Base-by-base conservation (phyloP, 2,329 filamentous ascomycete genomes). In the Aspergillus arachidicola region DNA sequence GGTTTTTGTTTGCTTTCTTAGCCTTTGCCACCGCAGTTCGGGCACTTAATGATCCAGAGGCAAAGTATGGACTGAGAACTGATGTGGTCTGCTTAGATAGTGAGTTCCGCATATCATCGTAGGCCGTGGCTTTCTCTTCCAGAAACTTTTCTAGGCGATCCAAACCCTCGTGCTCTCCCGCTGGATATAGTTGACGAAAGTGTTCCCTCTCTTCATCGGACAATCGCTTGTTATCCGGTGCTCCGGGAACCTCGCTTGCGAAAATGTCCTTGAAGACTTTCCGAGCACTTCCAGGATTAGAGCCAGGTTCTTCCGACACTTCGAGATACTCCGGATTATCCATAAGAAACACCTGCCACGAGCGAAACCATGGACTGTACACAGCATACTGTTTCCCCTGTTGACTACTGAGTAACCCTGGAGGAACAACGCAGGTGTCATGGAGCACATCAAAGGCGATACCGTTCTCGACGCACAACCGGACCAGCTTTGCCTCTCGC, bases 391-490 rank as follows among this genome's bases (percentile, higher is more conserved):
- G 92, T 60, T 87, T 92, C 1, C 93, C 92, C 3, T 83, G 78
- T 3, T 91, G 89, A 6, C 84, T 92, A 21, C 79, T 79, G 43
- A 96, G 77, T 43, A 82, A 79, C 0, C 92, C 92, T 0, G 94
- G 93, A 0, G 88, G 84, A 0, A 97, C 92, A 1, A 96, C 87
- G 67, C 93, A 95, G 5, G 91, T 92, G 76, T 97, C 94, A 64
- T 94, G 91, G 1, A 90, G 83, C 0, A 89, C 85, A n/a, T 89
- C 84, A 68, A 96, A 88, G 1, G 85, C 83, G 54, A 94, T 86
- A 0, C 86, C 89, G 14, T 85, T 85, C 19, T 87, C 83, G 1
- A 89, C 78, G 64, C 90, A 86, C 46, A 83, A 76, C 32, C 81
- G 84, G 1, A 92, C 84, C 71, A 96, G 78, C 32, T 81, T 82